Conservation (phyloP, 2,329 filamentous ascomycete genomes). For the Ascochyta pisi region DNA sequence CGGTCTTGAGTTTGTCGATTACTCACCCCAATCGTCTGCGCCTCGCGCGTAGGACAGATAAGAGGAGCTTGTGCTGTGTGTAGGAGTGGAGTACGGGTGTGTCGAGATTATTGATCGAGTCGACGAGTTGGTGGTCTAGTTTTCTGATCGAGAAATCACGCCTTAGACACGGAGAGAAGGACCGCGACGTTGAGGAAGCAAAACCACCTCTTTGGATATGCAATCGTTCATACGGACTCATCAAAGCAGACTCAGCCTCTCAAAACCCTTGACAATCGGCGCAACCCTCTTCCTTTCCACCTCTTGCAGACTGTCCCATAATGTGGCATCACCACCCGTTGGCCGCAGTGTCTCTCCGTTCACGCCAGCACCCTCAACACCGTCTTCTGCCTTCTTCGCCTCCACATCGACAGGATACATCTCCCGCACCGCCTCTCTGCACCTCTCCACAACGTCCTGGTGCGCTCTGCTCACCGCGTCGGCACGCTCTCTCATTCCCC, state of each 20-base stretch:
- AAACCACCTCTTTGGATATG: no score
- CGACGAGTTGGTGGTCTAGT: no score
- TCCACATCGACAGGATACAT: constrained; percentile 30
- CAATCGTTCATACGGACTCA: neutral
- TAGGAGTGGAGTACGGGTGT: no score
- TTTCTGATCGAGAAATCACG: no score
- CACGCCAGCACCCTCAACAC: constrained; percentile 30
- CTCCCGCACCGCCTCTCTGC: constrained; percentile 70
- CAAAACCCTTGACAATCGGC: constrained; percentile 61
- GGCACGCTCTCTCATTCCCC: constrained; percentile 88
- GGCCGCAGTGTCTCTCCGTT: constrained; percentile 39
- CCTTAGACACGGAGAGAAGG: no score
- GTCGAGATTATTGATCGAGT: no score
- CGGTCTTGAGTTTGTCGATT: neutral
- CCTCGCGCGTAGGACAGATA: neutral
- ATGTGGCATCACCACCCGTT: constrained; percentile 53
- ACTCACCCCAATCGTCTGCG: neutral
- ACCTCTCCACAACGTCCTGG: constrained; percentile 75
- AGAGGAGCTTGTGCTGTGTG: no score
- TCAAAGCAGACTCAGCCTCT: constrained; percentile 49
- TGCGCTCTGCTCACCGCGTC: constrained; percentile 76
- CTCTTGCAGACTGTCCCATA: constrained; percentile 54
- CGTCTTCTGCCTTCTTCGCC: constrained; percentile 8
- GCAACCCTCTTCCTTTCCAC: constrained; percentile 51
- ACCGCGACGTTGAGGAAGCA: no score